Evolutionary conservation across 2,329 filamentous ascomycete genomes (phyloP), one percentile per base, ranked within the genome.

Genomic region (Alternaria burnsii): DNA sequence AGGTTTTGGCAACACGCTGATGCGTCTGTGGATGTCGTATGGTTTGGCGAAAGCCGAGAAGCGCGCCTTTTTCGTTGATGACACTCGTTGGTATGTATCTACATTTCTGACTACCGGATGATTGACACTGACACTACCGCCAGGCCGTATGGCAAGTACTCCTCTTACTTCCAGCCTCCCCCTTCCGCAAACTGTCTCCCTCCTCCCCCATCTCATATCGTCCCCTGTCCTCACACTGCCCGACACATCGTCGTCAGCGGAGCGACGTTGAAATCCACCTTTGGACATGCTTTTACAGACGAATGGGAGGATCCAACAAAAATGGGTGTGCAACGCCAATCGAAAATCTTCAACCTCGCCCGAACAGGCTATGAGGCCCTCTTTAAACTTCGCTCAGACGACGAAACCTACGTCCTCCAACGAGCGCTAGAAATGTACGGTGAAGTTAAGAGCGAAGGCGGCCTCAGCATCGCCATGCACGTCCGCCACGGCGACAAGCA

Each of bases 11-110:
- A 88, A 87, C 65, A 88, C 90, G 1, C 78, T 97, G 60, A 88
- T 96, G 85, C 86, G 89, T 72, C 75, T 97, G 57, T 97, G 93
- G 92, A 90, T 90, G 70, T 89, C 92, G 26, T 96, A 95, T 74
- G 91, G 91, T 4, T 80, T 96, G 55, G 92, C 93, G 2, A 84
- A 89, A 73, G 86, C 88, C 60, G 91, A 96, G 74, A 87, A 86
- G 14, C 84, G 92, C 24, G 84, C 88, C 1, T 96, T 97, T 78
- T 96, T 97, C 80, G 83, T 97, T 63, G 92, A 96, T 70, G 93
- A 97, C 78, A 88, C 90, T 7, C 85, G 89, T 66, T 97, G 93
- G 86, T 83, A 76, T 56, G 76, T 65, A 24, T 24, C 22, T 26
- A 14, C n/a, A 16, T 22, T n/a, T 36, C 34, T 42, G 26, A 12